Base-by-base conservation (phyloP, 306 rosid genomes). In the Sicyos baderoa region DNA sequence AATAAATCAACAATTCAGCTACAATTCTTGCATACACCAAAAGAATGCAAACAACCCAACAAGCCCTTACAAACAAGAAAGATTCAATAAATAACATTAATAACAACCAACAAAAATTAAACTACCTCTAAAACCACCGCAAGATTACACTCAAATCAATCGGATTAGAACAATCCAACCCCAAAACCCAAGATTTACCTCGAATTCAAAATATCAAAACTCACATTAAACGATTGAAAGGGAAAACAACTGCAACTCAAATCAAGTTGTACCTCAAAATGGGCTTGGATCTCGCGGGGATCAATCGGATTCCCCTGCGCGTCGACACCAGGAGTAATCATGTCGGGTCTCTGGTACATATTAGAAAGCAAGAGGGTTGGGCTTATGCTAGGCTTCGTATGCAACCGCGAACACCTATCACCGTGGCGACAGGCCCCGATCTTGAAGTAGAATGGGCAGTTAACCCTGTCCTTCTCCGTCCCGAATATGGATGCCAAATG, bases 371-470 rank as follows among this genome's bases (percentile, higher is more conserved):
- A 44, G 3, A 88, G 68, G 0, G 95, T 88, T 0, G 91, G 89
- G 79, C 95, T 88, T 22, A 88, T 77, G 58, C 89, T 80, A 21
- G 95, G 95, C 65, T 88, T 88, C 0, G 95, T 84, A 72, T 88
- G 95, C 4, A 88, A 85, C 48, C 91, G 74, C 0, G 91, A 84
- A 57, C 91, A 88, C 18, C 91, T 81, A 21, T 88, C 95, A 0
- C 91, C 91, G 5, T 88, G 95, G 17, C 95, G 78, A 45, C 95
- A 88, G 6, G 95, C 95, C 10, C 95, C 95, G 61, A 88, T 86
- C 76, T 88, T 88, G 80, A 86, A 88, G 78, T 86, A 88, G 80
- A 88, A 88, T 7, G 95, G 89, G 47, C 95, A 86, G 45, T 88
- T 88, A 49, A 86, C 95, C 17, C 95, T 57, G 80, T 86, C 95